Evolutionary conservation across 2,329 filamentous ascomycete species (phyloP).

Genomic region (Plenodomus lindquistii): DNA sequence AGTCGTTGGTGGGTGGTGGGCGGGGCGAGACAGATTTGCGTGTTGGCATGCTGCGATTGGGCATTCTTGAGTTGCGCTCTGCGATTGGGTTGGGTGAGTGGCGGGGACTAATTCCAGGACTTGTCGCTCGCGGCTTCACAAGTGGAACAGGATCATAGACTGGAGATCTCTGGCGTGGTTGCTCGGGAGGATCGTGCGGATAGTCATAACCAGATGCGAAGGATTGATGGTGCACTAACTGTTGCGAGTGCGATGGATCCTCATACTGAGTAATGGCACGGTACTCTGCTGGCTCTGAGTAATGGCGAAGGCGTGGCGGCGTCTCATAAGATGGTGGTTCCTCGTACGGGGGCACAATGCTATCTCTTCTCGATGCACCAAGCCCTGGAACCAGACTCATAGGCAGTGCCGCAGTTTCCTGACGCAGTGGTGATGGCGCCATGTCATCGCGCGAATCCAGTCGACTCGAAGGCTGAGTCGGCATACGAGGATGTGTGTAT

Average conservation of each 20-base stretch:
- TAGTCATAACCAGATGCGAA: slow-evolving; percentile 43
- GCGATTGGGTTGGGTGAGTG: slow-evolving; percentile 31
- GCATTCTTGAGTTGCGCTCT: slow-evolving; percentile 46
- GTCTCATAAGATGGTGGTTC: slow-evolving; percentile 24
- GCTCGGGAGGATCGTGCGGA: slow-evolving; percentile 47
- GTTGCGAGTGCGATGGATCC: slow-evolving; percentile 30
- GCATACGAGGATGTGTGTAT: slow-evolving; percentile 34
- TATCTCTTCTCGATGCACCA: slow-evolving; percentile 27
- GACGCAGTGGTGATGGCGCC: slow-evolving; percentile 37
- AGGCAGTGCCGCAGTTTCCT: slow-evolving; percentile 32
- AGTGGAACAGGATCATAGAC: slow-evolving; percentile 47
- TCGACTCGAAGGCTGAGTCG: slow-evolving; percentile 26
- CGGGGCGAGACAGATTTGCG: slow-evolving; percentile 77
- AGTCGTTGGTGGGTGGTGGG: slow-evolving; percentile 55
- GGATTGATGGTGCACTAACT: slow-evolving; percentile 34
- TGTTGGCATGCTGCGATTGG: slow-evolving; percentile 52
- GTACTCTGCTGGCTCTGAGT: slow-evolving; percentile 42
- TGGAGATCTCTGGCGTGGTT: slow-evolving; percentile 40
- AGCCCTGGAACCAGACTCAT: slow-evolving; percentile 38
- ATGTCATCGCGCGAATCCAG: slow-evolving; percentile 41
- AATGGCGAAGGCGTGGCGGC: slow-evolving; percentile 33
- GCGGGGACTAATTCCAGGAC: slow-evolving; percentile 43
- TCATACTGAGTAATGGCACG: slow-evolving; percentile 38
- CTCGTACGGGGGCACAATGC: slow-evolving; percentile 27
- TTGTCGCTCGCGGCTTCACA: slow-evolving; percentile 50